phyloP scores from a whole-genome alignment of 2,329 filamentous ascomycete genomes.

The Trichoderma lentiforme region DNA sequence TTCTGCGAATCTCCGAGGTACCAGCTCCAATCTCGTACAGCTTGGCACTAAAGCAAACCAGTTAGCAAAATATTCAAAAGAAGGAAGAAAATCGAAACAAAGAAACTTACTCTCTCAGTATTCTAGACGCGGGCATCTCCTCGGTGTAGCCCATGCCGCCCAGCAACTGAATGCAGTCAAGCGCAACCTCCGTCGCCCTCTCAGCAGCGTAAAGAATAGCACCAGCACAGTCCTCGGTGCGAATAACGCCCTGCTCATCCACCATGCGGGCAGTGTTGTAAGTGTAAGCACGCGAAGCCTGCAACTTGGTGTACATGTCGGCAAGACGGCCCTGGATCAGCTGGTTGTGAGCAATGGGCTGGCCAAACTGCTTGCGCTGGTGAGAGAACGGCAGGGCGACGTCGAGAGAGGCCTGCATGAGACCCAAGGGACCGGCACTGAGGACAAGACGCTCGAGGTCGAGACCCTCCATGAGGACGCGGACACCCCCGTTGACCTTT shows the following conservation, averaged over 20 bases:
- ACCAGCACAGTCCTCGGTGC: conserved; percentile 89
- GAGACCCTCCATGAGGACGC: conserved; percentile 92
- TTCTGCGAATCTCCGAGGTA: conserved; percentile 87
- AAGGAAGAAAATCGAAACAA: background rate
- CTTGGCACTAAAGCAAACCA: conserved; percentile 49
- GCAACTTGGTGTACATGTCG: conserved; percentile 95
- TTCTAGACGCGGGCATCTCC: conserved; percentile 84
- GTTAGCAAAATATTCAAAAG: conserved; percentile 27
- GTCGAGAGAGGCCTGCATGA: conserved; percentile 92
- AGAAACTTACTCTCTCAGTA: conserved; percentile 64
- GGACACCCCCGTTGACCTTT: conserved; percentile 74
- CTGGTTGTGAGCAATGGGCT: conserved; percentile 87
- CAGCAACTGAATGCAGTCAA: conserved; percentile 88
- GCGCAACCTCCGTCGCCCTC: conserved; percentile 77
- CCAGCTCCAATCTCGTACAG: conserved; percentile 97
- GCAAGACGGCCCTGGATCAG: conserved; percentile 89
- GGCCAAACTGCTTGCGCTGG: conserved; percentile 81
- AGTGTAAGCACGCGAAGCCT: conserved; percentile 81
- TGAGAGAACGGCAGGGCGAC: conserved; percentile 85
- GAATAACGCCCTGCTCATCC: conserved; percentile 70
- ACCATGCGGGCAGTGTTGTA: conserved; percentile 77
- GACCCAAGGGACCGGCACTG: conserved; percentile 81
- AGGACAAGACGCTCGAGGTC: conserved; percentile 92
- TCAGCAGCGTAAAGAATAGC: conserved; percentile 93
- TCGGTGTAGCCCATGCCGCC: conserved; percentile 96